Evolutionary conservation across 2,329 filamentous ascomycete genomes (phyloP), one percentile per base, ranked within the genome.

Genomic region (Trichophyton mentagrophytes): DNA sequence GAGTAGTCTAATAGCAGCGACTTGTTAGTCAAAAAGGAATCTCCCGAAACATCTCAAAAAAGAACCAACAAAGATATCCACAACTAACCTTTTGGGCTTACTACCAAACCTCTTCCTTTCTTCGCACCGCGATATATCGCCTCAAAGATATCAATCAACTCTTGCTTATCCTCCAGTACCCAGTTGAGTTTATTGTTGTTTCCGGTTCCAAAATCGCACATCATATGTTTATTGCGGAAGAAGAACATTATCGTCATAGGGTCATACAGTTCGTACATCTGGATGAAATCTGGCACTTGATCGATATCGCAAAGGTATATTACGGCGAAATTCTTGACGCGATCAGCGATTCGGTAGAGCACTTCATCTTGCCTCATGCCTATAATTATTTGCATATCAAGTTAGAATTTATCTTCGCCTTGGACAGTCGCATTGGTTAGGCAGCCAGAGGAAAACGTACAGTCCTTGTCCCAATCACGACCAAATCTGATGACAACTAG

Each of bases 121-220:
- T 96, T 97, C 36, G 93, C 93, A n/a, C 93, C 93, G 62, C 91
- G 86, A 73, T 97, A 99, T 64, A 99, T 91, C 3, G 91, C 96
- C 80, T 99, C 93, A 70, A 97, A 86, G 66, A 99, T 99, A 76
- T 99, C 93, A 69, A 99, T 95, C 69, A 99, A 80, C 78, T 99
- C 93, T 74, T 97, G 92, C 77, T 99, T 97, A 71, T 99, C 92
- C 76, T 97, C 91, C 59, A 95, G 79, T 56, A 96, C 89, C 86
- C 90, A 96, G 72, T 96, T 96, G 67, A 96, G 80, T 75, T 97
- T 97, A 74, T 99, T 99, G 76, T 99, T 99, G 77, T 99, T 96
- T 66, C 93, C 93, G 1, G 93, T 99, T 55, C 92, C 92, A 67
- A 96, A 90, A 82, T 97, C 92, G 88, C 74, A 76, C 72, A 76